phyloP scores from a whole-genome alignment of 2,329 filamentous ascomycete genomes.

The Microcyclospora pomicola region DNA sequence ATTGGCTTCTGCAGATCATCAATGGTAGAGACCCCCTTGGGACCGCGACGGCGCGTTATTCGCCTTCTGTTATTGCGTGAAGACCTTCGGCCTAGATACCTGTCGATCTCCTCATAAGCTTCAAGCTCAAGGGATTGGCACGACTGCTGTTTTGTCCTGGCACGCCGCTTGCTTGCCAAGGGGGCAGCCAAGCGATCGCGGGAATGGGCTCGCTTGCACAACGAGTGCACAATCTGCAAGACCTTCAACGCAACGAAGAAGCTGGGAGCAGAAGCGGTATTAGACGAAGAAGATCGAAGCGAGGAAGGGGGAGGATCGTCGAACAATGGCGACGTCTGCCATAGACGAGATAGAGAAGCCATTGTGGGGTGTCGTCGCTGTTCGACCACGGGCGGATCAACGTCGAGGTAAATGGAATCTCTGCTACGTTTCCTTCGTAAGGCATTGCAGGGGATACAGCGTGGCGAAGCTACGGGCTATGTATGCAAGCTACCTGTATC shows the following conservation, averaged over 20 bases:
- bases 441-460: no score
- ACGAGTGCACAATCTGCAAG: conserved; percentile 25
- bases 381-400: no score
- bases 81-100: conserved; percentile 8
- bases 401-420: no score
- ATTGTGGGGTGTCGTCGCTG: no score
- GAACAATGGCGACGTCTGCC: no score
- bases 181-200: conserved; percentile 12
- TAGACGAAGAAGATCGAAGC: no score
- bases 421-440: no score
- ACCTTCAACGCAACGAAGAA: conserved; percentile 26
- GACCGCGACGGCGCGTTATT: neutral
- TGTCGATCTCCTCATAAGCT: conserved; percentile 10
- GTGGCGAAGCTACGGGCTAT: no score
- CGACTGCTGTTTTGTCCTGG: conserved; percentile 12
- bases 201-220: conserved; percentile 25
- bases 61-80: neutral
- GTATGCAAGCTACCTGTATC: no score
- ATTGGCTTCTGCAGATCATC: no score
- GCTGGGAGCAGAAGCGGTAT: conserved; percentile 4
- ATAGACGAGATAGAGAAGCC: no score
- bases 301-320: no score
- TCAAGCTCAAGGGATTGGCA: conserved; percentile 19
- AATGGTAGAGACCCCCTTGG: neutral
- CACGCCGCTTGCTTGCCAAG: conserved; percentile 2